These are phyloP conservation scores for Fusarium sp. DNA, from an alignment of 2,329 filamentous ascomycete genomes.

Conservation along the genomic window DNA sequence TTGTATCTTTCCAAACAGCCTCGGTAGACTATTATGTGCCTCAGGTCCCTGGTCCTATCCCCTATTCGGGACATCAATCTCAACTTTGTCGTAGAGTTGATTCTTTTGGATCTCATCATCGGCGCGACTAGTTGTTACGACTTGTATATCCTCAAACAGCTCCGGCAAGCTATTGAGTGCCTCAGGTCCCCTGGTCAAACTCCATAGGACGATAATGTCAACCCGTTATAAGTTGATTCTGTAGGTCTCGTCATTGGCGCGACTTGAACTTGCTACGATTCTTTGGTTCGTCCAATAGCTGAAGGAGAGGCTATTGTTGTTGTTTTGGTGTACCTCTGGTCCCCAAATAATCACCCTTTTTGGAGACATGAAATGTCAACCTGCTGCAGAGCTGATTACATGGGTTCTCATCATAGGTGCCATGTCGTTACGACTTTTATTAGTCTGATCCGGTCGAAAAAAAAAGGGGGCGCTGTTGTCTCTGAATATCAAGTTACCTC, in stretches of 20 bases:
- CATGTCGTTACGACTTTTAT: not conserved
- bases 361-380: not conserved
- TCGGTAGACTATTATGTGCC: not conserved
- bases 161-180: not conserved
- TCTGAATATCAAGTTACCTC: not conserved
- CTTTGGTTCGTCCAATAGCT: not conserved
- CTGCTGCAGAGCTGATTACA: not conserved
- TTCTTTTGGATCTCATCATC: not conserved
- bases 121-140: not conserved
- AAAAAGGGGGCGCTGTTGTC: not conserved
- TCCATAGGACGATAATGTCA: not conserved
- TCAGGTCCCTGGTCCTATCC: not conserved
- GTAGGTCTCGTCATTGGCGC: not conserved
- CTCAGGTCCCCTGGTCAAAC: not conserved
- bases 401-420: not conserved
- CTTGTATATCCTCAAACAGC: not conserved
- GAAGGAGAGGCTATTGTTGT: not conserved
- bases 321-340: not conserved
- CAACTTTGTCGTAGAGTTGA: not conserved
- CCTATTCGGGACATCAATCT: not conserved
- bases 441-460: not conserved
- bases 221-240: not conserved
- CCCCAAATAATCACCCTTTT: not conserved
- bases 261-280: not conserved
- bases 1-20: not conserved